These are phyloP conservation scores for Citrullus mucosospermus DNA, from an alignment of 306 rosid species.

Conservation along the genomic window DNA sequence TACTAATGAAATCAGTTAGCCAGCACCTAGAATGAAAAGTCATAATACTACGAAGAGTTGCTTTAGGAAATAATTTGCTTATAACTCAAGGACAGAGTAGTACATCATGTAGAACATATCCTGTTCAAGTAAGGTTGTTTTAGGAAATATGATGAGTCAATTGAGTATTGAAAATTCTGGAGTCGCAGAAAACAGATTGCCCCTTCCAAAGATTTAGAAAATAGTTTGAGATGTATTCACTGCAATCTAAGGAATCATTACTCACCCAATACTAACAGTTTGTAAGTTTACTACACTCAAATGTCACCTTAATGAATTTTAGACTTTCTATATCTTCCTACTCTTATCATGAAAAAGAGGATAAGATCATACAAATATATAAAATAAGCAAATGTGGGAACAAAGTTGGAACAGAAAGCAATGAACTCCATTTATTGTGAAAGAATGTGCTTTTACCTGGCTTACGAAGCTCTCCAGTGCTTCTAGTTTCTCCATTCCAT, in stretches of 20 bases:
- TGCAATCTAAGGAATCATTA: not conserved
- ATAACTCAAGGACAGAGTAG: too few species aligned
- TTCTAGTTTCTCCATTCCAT: conserved; percentile 47
- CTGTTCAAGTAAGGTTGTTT: not conserved
- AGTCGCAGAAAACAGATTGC: not conserved
- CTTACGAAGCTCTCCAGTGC: conserved; percentile 55
- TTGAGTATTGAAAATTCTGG: not conserved
- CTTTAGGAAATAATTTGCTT: not conserved
- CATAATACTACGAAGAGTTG: not conserved
- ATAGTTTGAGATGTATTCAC: not conserved
- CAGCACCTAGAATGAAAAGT: not conserved
- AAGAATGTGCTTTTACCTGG: conserved; percentile 41
- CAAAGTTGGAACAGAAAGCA: not conserved
- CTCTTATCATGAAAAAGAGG: not conserved
- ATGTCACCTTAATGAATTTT: not conserved
- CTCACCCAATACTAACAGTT: not conserved
- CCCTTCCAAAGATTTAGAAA: not conserved
- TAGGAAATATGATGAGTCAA: not conserved
- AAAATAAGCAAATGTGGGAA: not conserved
- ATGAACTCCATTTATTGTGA: not conserved
- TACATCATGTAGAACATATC: too few species aligned
- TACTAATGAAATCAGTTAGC: not conserved
- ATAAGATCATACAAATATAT: not conserved
- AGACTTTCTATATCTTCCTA: not conserved
- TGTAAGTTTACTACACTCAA: not conserved